Evolutionary conservation across 257 asterid species (phyloP), one percentile per base, ranked within the genome.

Genomic region (Nicotiana tomentosiformis): DNA sequence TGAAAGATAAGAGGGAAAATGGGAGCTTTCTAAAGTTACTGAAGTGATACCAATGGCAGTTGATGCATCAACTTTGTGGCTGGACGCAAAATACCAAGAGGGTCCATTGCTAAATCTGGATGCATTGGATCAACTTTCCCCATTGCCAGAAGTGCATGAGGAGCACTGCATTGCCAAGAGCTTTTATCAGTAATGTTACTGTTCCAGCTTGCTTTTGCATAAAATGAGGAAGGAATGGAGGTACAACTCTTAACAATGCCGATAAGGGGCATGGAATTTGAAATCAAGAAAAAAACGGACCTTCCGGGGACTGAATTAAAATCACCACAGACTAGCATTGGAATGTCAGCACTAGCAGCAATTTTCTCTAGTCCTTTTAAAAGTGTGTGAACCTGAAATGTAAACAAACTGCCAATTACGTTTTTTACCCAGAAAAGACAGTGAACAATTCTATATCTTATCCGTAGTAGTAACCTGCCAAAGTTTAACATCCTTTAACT

Each of bases 311-410:
- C 88, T 80, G 98, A 92, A 85, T 89, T 92, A 90, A 96, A 94
- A 90, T 96, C 99, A 16, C 99, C 99, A 80, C 98, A 96, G 69
- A 96, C 96, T 89, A 96, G 77, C 99, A 96, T 96, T 37, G 98
- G 98, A 68, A 96, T 93, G 82, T 94, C 97, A 43, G 98, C 97
- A 87, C 97, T 93, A 60, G 90, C 91, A 81, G 98, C 98, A 83
- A 96, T 96, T 88, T 96, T 96, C 84, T 96, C 98, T 79, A 96
- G 92, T 70, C 99, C 99, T 90, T 96, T 96, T 85, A 96, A 83
- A 57, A 96, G 87, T 20, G 98, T 96, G 85, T 96, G 97, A 86
- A 94, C 95, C 99, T 96, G 85, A 89, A 81, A 43, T 57, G 15
- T 17, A 82, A 39, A 78, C 9, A 79, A 67, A 68, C 58, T 67